phyloP scores from a whole-genome alignment of 306 rosid species.

The Cucumis melo region DNA sequence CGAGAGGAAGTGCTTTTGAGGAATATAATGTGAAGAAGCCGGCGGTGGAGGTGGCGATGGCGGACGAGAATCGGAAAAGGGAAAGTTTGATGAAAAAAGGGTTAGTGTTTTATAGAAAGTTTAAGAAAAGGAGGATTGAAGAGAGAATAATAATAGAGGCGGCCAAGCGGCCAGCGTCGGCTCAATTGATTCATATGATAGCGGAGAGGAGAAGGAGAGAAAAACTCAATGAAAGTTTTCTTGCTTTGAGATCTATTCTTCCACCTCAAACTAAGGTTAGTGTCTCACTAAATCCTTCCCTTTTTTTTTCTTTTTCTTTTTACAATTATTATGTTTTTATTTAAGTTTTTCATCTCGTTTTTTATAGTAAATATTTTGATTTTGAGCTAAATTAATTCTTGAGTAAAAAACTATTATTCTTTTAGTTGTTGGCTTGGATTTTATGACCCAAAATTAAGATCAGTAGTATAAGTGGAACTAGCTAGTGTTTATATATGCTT shows the following conservation, averaged over 20 bases:
- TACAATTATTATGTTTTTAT: too few species aligned
- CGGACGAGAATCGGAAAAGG: neutral
- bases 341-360: too few species aligned
- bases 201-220: slow-evolving; percentile 4
- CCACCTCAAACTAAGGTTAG: slow-evolving; percentile 5
- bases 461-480: too few species aligned
- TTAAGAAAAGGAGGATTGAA: neutral
- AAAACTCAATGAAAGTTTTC: slow-evolving; percentile 7
- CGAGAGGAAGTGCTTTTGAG: neutral
- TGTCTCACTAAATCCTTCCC: too few species aligned
- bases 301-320: too few species aligned
- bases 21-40: neutral
- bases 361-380: too few species aligned
- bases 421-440: too few species aligned
- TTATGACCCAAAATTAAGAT: too few species aligned
- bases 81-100: slow-evolving; percentile 2
- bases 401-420: too few species aligned
- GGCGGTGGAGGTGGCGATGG: too few species aligned
- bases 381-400: too few species aligned
- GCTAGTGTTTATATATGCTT: too few species aligned
- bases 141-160: neutral
- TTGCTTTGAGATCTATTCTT: slow-evolving; percentile 1
- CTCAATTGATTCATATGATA: slow-evolving; percentile 4
- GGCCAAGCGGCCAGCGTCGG: neutral
- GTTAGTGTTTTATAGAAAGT: neutral